Evolutionary conservation across 176 grass and related monocot species (phyloP), one percentile per base, ranked within the genome.

Genomic region (Carex myosuroides): DNA sequence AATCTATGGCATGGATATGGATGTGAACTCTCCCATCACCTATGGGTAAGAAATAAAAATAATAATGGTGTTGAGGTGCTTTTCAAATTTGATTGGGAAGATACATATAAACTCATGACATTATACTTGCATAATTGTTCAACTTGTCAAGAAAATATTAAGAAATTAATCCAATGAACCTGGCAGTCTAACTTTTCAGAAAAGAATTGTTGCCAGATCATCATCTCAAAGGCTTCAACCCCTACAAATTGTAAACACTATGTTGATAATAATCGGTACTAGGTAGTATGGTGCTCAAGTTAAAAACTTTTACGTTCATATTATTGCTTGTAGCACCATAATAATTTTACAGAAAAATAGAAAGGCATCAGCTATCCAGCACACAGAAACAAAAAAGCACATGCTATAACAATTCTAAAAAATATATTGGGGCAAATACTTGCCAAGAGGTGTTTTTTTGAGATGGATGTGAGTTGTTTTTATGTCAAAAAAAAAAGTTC

Each of bases 151-250:
- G 29, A 3, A 55, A 70, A 55, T 6, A 54, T 29, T 76, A 54
- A 76, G 22, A 76, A 16, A 30, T 55, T 32, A 54, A 53, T 75
- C 46, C 44, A 75, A 22, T 55, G 21, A 20, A 71, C 16, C 39
- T 46, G 68, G 8, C 21, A 30, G 6, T 16, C 44, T 76, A 24
- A 48, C 3, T 72, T 50, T 24, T 11, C 22, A 55, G 8, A 50
- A 11, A 30, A 30, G 12, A 76, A 54, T 13, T 16, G 46, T 76
- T 55, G 12, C 48, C 13, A 16, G 8, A 21, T 55, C 9, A 1
- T 76, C 72, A 76, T 55, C 48, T 76, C 44, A 76, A 76, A 76
- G 72, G 48, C 48, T 76, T 76, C 72, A 76, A 76, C 4, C 72
- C 72, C 72, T 76, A 76, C 72, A 56, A 54, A 76, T 55, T 0